Evolutionary conservation across 106 monocot genomes (phyloP), one percentile per base, ranked within the genome.

Genomic region (Gastrodia elata): DNA sequence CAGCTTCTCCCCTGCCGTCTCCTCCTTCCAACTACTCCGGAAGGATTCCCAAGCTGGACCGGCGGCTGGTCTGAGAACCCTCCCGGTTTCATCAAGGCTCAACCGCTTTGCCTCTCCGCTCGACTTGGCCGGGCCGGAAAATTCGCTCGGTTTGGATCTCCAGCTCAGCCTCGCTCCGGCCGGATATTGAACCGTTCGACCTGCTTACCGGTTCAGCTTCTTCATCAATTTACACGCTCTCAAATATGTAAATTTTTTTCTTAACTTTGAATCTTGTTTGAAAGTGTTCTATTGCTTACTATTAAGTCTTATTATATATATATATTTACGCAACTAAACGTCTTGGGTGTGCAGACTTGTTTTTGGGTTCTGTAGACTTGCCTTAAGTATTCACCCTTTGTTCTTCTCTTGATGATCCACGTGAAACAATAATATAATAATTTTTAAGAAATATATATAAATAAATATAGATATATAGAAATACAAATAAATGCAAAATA

Each of bases 81-180:
- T 2, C 73, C 13, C 64, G 73, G 37, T 35, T 6, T 61, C 61
- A 11, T n/a, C n/a, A n/a, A n/a, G n/a, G n/a, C 32, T 10, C 11
- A 32, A 28, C 61, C 33, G 36, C 36, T 67, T 67, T 6, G 13
- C 67, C 2, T 6, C 8, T 27, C 39, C 42, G 44, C 22, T 77
- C 7, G 64, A 77, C 15, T 36, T 44, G 22, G 57, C 48, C 11
- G 65, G 48, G 16, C 6, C 77, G 15, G 88, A 82, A 0, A 82
- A 82, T 15, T 75, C 42, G 27, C 74, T 86, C 52, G 92, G 86
- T 52, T 59, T 94, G 72, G 91, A 94, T 79, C 79, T 94, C 68
- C 87, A 94, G 74, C 90, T 94, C 39, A 90, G 90, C 76, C 86
- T 94, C 3, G 94, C 94, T 2, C 94, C 94, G 3, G 84, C 94